These are phyloP conservation scores for Aspergillus piperis DNA, from an alignment of 2,329 filamentous ascomycete genomes.

Conservation along the genomic window DNA sequence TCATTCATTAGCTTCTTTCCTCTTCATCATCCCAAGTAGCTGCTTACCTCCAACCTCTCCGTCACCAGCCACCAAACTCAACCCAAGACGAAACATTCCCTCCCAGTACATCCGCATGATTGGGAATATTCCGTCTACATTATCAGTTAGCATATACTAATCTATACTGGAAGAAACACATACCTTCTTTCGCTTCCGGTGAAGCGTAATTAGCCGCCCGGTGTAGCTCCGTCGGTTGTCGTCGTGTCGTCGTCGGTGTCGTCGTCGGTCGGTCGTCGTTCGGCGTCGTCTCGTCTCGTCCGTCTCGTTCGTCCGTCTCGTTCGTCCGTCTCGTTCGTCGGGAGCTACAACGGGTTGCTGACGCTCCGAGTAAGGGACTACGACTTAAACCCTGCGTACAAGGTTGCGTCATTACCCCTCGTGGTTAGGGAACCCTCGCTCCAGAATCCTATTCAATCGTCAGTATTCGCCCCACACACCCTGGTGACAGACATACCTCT, in stretches of 20 bases:
- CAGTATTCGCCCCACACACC: not conserved
- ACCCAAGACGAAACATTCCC: too few species aligned
- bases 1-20: too few species aligned
- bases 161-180: too few species aligned
- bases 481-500: slow-evolving; percentile 14
- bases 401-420: slow-evolving; percentile 20
- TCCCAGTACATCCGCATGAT: too few species aligned
- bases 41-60: too few species aligned
- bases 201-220: not conserved
- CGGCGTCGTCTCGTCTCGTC: not conserved
- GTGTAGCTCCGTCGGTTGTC: not conserved
- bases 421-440: slow-evolving; percentile 16
- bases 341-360: slow-evolving; percentile 8
- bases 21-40: too few species aligned
- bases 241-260: not conserved
- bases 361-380: slow-evolving; percentile 17
- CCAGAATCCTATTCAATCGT: slow-evolving; percentile 10
- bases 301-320: not conserved
- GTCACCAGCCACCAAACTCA: too few species aligned
- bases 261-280: not conserved
- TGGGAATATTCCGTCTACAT: too few species aligned
- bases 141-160: too few species aligned
- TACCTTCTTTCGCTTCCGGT: too few species aligned
- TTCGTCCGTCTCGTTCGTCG: not conserved
- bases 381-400: slow-evolving; percentile 20